Evolutionary conservation across 768 basidiomycete genomes (phyloP).

Genomic region (Xerocomellus intermedius): DNA sequence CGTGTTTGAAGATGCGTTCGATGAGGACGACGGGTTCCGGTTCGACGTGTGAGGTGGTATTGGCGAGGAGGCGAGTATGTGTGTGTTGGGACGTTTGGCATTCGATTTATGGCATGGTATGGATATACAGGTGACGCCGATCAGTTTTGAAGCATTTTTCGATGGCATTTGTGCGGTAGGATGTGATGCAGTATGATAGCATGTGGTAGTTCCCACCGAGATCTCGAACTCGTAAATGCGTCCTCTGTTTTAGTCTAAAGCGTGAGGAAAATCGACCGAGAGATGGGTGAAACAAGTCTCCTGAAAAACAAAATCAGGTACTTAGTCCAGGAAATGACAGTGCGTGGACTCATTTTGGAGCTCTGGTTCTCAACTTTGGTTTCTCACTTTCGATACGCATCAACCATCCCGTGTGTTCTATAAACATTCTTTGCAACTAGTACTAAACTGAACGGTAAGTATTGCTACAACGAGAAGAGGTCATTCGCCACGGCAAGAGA

Average conservation of each 20-base stretch:
- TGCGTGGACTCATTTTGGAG: neutral
- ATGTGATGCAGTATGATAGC: slow-evolving; percentile 10
- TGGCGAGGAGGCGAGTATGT: neutral
- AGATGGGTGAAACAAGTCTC: neutral
- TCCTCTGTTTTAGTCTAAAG: neutral
- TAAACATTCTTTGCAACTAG: neutral
- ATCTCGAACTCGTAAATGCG: neutral
- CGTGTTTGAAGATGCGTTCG: slow-evolving; percentile 30
- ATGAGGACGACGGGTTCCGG: slow-evolving; percentile 29
- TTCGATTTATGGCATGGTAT: slow-evolving; percentile 18
- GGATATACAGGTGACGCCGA: slow-evolving; percentile 3
- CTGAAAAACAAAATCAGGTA: neutral
- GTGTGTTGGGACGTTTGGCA: neutral
- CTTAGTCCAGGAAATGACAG: no score
- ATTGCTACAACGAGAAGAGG: slow-evolving; percentile 14
- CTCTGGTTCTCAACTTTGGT: neutral
- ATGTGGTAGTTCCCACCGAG: neutral
- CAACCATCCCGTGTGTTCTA: neutral
- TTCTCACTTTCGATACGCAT: neutral
- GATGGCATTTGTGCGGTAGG: slow-evolving; percentile 15
- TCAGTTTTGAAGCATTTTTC: slow-evolving; percentile 6
- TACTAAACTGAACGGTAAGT: neutral
- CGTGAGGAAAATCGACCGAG: neutral
- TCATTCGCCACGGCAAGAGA: slow-evolving; percentile 4
- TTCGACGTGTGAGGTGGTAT: slow-evolving; percentile 24